phyloP scores from a whole-genome alignment of 352 stramenopile genomes.

The Blastocystis sp. region DNA sequence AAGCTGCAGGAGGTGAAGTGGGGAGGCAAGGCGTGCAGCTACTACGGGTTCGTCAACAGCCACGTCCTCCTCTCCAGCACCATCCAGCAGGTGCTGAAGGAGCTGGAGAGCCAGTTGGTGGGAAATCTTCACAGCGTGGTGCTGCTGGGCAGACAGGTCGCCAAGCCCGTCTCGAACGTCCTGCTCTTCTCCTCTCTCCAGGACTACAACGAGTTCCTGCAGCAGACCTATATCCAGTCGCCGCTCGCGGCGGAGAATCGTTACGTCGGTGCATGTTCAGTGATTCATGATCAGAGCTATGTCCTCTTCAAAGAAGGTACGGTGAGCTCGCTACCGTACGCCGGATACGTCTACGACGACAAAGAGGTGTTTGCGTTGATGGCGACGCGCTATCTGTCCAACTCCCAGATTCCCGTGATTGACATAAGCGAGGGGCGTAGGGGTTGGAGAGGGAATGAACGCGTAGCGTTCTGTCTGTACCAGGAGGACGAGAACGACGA shows the following conservation, averaged over 20 bases:
- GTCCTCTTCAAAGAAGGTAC: neutral
- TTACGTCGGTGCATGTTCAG: neutral
- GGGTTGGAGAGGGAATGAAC: no score
- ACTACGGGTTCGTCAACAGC: conserved; percentile 10
- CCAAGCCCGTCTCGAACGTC: neutral
- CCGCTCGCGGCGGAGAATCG: neutral
- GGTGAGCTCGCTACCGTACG: neutral
- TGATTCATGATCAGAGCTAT: neutral
- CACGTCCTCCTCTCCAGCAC: neutral
- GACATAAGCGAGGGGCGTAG: neutral
- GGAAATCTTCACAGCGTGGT: neutral
- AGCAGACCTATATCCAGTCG: neutral
- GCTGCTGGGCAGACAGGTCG: neutral
- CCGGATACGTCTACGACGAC: neutral
- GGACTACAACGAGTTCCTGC: neutral
- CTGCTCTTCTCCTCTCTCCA: neutral
- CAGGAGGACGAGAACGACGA: conserved; percentile 19
- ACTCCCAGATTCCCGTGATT: neutral
- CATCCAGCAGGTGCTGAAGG: neutral
- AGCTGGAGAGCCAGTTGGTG: neutral
- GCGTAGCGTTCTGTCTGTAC: neutral
- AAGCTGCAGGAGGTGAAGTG: neutral
- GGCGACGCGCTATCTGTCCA: neutral
- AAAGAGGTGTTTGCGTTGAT: neutral
- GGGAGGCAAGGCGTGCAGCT: neutral